These are phyloP conservation scores for Friedmanniomyces simplex DNA, from an alignment of 495 filamentous ascomycete species.

Conservation along the genomic window DNA sequence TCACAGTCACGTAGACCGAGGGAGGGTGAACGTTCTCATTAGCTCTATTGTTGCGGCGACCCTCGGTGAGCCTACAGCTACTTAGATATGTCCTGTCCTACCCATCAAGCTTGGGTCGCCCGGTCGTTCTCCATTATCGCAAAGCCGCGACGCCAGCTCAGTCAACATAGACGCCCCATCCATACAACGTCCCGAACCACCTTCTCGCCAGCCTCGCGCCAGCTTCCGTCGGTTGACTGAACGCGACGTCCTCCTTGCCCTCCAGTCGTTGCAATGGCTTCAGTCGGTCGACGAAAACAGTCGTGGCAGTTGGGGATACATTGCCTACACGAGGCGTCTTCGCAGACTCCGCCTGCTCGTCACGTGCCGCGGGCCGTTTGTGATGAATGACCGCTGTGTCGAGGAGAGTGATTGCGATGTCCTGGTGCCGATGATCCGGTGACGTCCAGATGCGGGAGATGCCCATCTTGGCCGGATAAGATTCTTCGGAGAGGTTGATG, in stretches of 20 bases:
- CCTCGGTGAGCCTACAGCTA: too few relatives aligned
- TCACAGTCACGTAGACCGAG: too few relatives aligned
- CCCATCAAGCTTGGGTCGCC: too few relatives aligned
- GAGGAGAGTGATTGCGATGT: slow-evolving; percentile 51
- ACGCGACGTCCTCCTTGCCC: slow-evolving; percentile 53
- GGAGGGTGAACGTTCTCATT: too few relatives aligned
- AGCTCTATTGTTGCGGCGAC: too few relatives aligned
- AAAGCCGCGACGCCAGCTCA: slow-evolving; percentile 21
- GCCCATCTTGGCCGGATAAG: slow-evolving; percentile 47
- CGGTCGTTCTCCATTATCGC: too few relatives aligned
- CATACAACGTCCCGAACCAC: slow-evolving; percentile 44
- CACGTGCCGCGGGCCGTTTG: slow-evolving; percentile 29
- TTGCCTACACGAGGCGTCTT: background rate
- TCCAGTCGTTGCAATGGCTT: slow-evolving; percentile 27
- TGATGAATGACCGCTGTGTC: slow-evolving; percentile 53
- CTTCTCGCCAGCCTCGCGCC: slow-evolving; percentile 50
- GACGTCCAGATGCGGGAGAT: slow-evolving; percentile 69
- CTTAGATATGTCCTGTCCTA: too few relatives aligned
- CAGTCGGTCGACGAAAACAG: too few relatives aligned
- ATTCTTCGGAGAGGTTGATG: slow-evolving; percentile 27
- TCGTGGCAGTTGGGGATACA: too few relatives aligned
- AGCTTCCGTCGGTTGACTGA: slow-evolving; percentile 67
- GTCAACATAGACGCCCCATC: slow-evolving; percentile 34
- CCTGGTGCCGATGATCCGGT: slow-evolving; percentile 45
- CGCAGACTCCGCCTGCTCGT: background rate